Percentiles rank a stretch among this genome's conserved stretches.
Evolutionary conservation across 2,329 filamentous ascomycete genomes (phyloP).

Genomic region (Pestalotiopsis sp.): DNA sequence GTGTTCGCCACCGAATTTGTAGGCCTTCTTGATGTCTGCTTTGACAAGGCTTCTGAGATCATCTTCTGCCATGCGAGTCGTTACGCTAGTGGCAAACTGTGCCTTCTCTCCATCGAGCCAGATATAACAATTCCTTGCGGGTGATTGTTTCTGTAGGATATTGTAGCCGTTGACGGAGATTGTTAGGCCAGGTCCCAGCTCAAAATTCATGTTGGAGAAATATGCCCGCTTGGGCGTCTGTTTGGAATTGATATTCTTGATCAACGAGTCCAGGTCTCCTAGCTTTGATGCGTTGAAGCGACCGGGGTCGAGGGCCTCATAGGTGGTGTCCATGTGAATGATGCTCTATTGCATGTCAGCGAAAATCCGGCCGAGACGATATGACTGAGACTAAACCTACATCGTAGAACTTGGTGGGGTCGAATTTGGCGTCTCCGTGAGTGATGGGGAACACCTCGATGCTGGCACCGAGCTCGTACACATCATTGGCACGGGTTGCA

Average conservation of each 20-base stretch:
- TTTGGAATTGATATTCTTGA: slow-evolving; percentile 89
- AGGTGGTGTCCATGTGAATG: slow-evolving; percentile 77
- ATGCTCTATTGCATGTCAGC: slow-evolving; percentile 65
- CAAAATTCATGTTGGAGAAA: slow-evolving; percentile 85
- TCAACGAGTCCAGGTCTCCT: slow-evolving; percentile 74
- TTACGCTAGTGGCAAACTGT: slow-evolving; percentile 77
- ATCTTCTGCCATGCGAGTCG: slow-evolving; percentile 76
- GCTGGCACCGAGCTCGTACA: slow-evolving; percentile 89
- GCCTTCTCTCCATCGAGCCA: slow-evolving; percentile 85
- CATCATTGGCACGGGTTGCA: slow-evolving; percentile 85
- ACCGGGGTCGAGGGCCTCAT: slow-evolving; percentile 66
- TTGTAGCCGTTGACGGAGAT: slow-evolving; percentile 96
- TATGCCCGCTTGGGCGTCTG: slow-evolving; percentile 82
- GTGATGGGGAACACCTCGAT: slow-evolving; percentile 95
- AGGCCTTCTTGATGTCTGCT: slow-evolving; percentile 83
- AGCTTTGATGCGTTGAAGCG: slow-evolving; percentile 66
- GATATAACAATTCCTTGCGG: slow-evolving; percentile 82
- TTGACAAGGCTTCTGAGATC: slow-evolving; percentile 78
- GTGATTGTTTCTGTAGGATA: slow-evolving; percentile 80
- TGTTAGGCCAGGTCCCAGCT: slow-evolving; percentile 79
- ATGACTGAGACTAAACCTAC: slow-evolving; percentile 51
- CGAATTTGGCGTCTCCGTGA: slow-evolving; percentile 70
- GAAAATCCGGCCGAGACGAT: neutral
- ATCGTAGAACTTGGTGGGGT: slow-evolving; percentile 87
- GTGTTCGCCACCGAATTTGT: slow-evolving; percentile 92